Percentiles rank a stretch among this genome's conserved stretches.
These are phyloP conservation scores for Lathyrus sativus DNA, from an alignment of 306 rosid species.

Conservation along the genomic window DNA sequence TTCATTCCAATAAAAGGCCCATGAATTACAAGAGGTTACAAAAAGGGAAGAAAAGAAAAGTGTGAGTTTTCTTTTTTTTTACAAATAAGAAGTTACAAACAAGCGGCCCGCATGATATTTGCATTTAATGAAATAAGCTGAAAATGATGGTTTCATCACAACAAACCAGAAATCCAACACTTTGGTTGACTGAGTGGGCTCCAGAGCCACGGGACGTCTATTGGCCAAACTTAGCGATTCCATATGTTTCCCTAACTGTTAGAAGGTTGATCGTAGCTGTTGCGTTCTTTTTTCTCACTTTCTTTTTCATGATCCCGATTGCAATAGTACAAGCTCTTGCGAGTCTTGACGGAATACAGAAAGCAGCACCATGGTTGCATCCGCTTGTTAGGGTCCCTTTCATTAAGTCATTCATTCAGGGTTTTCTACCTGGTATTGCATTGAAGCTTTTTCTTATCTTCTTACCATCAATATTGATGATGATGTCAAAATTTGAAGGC, in stretches of 20 bases:
- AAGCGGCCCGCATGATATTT: no score
- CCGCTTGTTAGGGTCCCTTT: slow-evolving; percentile 42
- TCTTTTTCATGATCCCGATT: slow-evolving; percentile 97
- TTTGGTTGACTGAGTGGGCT: slow-evolving; percentile 97
- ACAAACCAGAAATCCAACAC: slow-evolving; percentile 84
- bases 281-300: slow-evolving; percentile 93
- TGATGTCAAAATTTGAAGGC: slow-evolving; percentile 97
- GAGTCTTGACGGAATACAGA: slow-evolving; percentile 77
- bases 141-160: no score
- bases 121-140: no score
- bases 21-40: no score
- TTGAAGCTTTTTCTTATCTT: slow-evolving; percentile 93
- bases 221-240: slow-evolving; percentile 90
- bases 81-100: no score
- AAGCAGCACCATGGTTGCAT: slow-evolving; percentile 67
- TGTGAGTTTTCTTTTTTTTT: no score
- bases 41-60: no score
- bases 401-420: slow-evolving; percentile 73
- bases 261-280: slow-evolving; percentile 78
- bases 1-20: no score
- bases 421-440: slow-evolving; percentile 89
- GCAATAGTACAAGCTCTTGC: slow-evolving; percentile 89
- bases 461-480: no score
- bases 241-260: slow-evolving; percentile 82
- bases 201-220: slow-evolving; percentile 91